These are phyloP conservation scores for Paramecium tetraurelia DNA, from an alignment of 73 alveolate genomes.

Conservation along the genomic window DNA sequence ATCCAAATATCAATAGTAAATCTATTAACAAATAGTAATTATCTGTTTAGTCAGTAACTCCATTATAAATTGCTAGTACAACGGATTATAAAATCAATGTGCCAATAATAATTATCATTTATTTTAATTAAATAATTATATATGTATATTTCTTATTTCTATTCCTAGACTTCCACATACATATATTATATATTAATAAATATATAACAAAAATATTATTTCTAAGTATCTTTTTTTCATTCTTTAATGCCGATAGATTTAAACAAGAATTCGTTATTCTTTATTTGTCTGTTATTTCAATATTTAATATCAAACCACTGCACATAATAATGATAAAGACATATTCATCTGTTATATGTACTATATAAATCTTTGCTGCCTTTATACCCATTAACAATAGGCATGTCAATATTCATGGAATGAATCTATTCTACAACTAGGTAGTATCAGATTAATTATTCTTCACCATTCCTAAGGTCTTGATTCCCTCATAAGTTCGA, in stretches of 20 bases:
- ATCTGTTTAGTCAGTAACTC: not conserved
- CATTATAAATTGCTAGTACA: not conserved
- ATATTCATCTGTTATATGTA: not conserved
- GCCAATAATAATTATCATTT: not conserved
- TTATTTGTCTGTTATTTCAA: not conserved
- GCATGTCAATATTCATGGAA: conserved; percentile 36
- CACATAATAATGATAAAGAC: not conserved
- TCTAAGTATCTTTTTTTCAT: not conserved
- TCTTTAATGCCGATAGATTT: not conserved
- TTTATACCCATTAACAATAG: not conserved
- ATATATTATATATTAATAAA: not conserved
- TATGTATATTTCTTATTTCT: not conserved
- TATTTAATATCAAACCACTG: not conserved
- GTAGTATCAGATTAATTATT: not conserved
- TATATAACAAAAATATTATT: not conserved
- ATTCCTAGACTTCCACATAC: not conserved
- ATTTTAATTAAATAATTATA: not conserved
- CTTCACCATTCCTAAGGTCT: not conserved
- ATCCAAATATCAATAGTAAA: not conserved
- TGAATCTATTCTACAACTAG: not conserved
- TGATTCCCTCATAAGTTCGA: not conserved
- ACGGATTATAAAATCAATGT: not conserved
- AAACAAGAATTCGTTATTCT: not conserved
- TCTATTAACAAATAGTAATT: not conserved
- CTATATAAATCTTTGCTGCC: not conserved